Percentiles rank a stretch among this genome's conserved stretches.
phyloP scores from a whole-genome alignment of 2,329 filamentous ascomycete species.

The Bipolaris victoriae region DNA sequence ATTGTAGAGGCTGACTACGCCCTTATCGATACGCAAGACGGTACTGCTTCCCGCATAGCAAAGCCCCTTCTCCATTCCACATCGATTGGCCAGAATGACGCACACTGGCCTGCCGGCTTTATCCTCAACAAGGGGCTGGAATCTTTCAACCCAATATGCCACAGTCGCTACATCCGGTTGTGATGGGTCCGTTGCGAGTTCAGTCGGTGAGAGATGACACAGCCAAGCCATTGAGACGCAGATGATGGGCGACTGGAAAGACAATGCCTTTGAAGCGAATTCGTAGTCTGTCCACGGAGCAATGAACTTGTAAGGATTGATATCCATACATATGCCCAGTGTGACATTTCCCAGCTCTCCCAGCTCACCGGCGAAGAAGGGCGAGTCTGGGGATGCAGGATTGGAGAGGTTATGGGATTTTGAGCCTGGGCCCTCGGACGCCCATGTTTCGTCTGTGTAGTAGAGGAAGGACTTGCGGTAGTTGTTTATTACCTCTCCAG shows the following conservation, averaged over 20 bases:
- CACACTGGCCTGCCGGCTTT: slow-evolving; percentile 61
- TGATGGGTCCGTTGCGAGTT: slow-evolving; percentile 54
- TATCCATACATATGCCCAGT: slow-evolving; percentile 62
- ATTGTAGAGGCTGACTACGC: slow-evolving; percentile 72
- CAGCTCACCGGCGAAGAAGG: slow-evolving; percentile 48
- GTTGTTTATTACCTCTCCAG: slow-evolving; percentile 61
- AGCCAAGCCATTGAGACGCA: slow-evolving; percentile 82
- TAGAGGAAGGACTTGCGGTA: slow-evolving; percentile 71
- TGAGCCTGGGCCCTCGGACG: slow-evolving; percentile 56
- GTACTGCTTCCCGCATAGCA: slow-evolving; percentile 77
- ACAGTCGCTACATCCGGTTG: slow-evolving; percentile 74
- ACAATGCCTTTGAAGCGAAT: slow-evolving; percentile 63
- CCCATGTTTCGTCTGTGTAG: slow-evolving; percentile 71
- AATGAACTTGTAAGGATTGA: slow-evolving; percentile 68
- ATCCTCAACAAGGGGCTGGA: slow-evolving; percentile 63
- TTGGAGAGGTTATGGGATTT: slow-evolving; percentile 29
- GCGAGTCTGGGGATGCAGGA: slow-evolving; percentile 24
- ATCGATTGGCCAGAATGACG: slow-evolving; percentile 73
- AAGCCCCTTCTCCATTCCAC: slow-evolving; percentile 68
- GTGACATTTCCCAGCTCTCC: slow-evolving; percentile 48
- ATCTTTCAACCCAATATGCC: slow-evolving; percentile 74
- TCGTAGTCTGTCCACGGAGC: slow-evolving; percentile 65
- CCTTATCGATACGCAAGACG: slow-evolving; percentile 69
- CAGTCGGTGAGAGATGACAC: slow-evolving; percentile 61
- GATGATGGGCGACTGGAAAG: slow-evolving; percentile 64